Conservation (phyloP, 306 rosid genomes). For the Pachyrhizus erosus region DNA sequence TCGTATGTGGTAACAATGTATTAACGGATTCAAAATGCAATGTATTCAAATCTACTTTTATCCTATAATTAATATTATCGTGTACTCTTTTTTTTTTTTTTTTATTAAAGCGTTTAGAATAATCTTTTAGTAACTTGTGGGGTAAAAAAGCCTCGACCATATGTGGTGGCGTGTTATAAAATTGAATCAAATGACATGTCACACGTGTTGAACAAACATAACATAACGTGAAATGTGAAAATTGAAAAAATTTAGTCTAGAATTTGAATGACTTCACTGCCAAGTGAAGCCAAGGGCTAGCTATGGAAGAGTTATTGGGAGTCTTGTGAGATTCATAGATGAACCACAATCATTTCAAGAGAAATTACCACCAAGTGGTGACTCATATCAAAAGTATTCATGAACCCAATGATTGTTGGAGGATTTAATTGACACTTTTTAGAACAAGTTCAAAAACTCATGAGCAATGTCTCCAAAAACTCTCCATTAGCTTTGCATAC, state of each 20-base stretch:
- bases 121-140: background rate
- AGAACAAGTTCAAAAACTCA: background rate
- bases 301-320: background rate
- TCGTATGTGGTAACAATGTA: background rate
- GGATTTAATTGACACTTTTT: background rate
- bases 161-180: no score
- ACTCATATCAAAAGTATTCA: constrained; percentile 9
- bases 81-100: background rate
- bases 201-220: constrained; percentile 4
- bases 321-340: background rate
- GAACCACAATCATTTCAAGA: constrained; percentile 26
- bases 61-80: background rate
- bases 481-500: background rate
- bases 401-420: background rate
- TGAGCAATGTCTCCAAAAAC: background rate
- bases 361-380: background rate
- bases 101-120: background rate
- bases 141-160: background rate
- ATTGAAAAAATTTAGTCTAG: background rate
- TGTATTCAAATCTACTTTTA: background rate
- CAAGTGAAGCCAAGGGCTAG: constrained; percentile 38
- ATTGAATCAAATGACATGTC: background rate
- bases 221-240: constrained; percentile 41
- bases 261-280: constrained; percentile 31
- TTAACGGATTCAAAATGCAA: background rate